Evolutionary conservation across 1,284 basidiomycete genomes (phyloP), one percentile per base, ranked within the genome.

Genomic region (Phenoliferia sp.): DNA sequence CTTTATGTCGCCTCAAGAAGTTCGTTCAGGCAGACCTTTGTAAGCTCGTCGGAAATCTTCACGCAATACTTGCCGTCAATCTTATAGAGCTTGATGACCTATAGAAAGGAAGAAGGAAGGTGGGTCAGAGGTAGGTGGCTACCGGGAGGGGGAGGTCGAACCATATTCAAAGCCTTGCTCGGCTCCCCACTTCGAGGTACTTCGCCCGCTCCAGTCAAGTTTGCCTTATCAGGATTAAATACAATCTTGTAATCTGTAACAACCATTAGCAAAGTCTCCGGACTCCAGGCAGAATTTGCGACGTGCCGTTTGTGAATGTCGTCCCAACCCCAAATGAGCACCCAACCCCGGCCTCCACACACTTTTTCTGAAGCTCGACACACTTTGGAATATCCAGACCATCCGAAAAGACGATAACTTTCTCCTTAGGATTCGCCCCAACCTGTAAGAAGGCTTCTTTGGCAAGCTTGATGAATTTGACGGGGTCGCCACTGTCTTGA

Each of bases 271-370:
- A 22, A 31, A 0, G n/a, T n/a, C n/a, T n/a, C n/a, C n/a, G 28
- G 10, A 28, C 3, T 4, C 19, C 9, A 52, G 16, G 2, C 29
- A 44, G 29, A 12, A 31, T 7, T 6, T 19, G 22, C 22, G 17
- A 36, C 12, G 32, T 28, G 1, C 64, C 63, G 76, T 96, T 96
- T 15, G 92, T 93, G 17, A 96, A 80, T 78, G 85, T 89, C 0
- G 94, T 97, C 0, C 94, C 94, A 62, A 97, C 93, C 2, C 94
- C 94, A 78, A 92, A 97, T 1, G 88, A 85, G 59, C 91, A 84
- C 61, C 82, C 85, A 65, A 97, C 85, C 2, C 89, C 92, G 22
- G 91, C 80, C 65, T 86, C 85, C 64, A 88, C 83, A 70, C 88
- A 88, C 52, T 90, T 88, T 71, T 84, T 80, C 79, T 90, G 86